phyloP scores from a whole-genome alignment of 371 early-diverging fungal species.

The Batkoa obscura region DNA sequence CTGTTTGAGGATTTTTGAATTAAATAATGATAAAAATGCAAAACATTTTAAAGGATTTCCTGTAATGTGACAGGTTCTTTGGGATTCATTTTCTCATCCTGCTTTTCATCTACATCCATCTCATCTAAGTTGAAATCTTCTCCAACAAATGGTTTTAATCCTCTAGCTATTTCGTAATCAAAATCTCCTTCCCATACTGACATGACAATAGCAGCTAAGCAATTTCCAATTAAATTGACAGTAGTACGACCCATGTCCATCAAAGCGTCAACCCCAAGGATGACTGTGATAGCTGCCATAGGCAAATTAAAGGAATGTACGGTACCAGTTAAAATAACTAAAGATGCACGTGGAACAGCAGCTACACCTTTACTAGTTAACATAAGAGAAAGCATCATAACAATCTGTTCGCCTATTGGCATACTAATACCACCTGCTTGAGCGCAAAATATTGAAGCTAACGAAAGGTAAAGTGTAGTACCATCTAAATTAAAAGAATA shows the following conservation, averaged over 20 bases:
- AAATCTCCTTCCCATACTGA: constrained; percentile 53
- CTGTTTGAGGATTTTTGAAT: too few species aligned
- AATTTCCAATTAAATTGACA: constrained; percentile 54
- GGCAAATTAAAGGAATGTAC: constrained; percentile 33
- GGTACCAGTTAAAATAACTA: constrained; percentile 35
- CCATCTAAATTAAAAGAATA: constrained; percentile 74
- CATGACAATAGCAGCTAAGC: constrained; percentile 48
- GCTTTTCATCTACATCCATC: too few species aligned
- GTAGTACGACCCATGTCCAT: constrained; percentile 66
- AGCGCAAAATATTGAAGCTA: constrained; percentile 41
- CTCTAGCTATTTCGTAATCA: constrained; percentile 25
- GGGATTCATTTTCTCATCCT: too few species aligned
- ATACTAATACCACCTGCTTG: constrained; percentile 40
- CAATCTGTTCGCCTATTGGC: constrained; percentile 35
- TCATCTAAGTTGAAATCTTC: too few species aligned
- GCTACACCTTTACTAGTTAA: constrained; percentile 64
- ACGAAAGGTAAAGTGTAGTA: constrained; percentile 49
- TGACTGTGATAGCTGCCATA: constrained; percentile 27
- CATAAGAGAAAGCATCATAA: constrained; percentile 53
- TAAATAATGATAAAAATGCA: too few species aligned
- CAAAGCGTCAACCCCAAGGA: constrained; percentile 53
- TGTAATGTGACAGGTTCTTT: too few species aligned
- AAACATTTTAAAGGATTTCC: too few species aligned
- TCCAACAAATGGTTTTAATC: not conserved
- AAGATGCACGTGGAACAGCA: constrained; percentile 55